These are phyloP conservation scores for Neurospora crassa DNA, from an alignment of 2,329 filamentous ascomycete species.

Conservation along the genomic window DNA sequence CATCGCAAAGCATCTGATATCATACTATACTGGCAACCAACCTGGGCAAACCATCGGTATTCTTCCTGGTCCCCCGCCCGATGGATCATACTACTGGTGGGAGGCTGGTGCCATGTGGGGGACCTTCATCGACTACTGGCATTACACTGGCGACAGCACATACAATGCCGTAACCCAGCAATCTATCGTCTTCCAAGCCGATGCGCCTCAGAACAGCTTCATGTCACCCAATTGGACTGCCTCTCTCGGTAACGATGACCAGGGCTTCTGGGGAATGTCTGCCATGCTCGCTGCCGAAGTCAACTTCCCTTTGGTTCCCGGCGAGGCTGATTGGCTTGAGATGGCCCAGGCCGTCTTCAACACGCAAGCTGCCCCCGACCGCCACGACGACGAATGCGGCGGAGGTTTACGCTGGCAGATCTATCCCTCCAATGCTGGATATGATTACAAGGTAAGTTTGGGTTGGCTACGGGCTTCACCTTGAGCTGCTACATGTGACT, in stretches of 20 bases:
- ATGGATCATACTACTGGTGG: slow-evolving; percentile 55
- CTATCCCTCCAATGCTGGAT: slow-evolving; percentile 50
- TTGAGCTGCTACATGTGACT: too few species aligned
- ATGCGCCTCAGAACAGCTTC: slow-evolving; percentile 18
- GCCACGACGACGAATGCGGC: slow-evolving; percentile 46
- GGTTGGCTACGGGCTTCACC: not conserved
- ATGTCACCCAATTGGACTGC: slow-evolving; percentile 23
- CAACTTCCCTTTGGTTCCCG: slow-evolving; percentile 44
- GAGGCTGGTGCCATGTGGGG: slow-evolving; percentile 54
- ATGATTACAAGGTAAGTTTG: slow-evolving; percentile 43
- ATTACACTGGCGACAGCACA: slow-evolving; percentile 47
- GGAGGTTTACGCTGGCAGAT: slow-evolving; percentile 55
- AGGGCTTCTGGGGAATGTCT: slow-evolving; percentile 56
- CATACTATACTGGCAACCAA: slow-evolving; percentile 35
- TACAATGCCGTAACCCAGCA: slow-evolving; percentile 38
- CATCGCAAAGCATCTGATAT: slow-evolving; percentile 34
- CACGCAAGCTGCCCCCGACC: slow-evolving; percentile 40
- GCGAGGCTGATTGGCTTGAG: slow-evolving; percentile 39
- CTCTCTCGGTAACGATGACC: slow-evolving; percentile 47
- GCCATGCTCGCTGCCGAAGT: slow-evolving; percentile 44
- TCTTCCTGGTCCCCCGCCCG: slow-evolving; percentile 36
- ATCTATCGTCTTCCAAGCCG: slow-evolving; percentile 21
- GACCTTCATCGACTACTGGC: slow-evolving; percentile 55
- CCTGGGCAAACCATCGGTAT: slow-evolving; percentile 35
- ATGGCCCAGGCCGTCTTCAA: slow-evolving; percentile 54